Base-by-base conservation (phyloP, 768 basidiomycete genomes). In the Cystofilobasidium ferigula region DNA sequence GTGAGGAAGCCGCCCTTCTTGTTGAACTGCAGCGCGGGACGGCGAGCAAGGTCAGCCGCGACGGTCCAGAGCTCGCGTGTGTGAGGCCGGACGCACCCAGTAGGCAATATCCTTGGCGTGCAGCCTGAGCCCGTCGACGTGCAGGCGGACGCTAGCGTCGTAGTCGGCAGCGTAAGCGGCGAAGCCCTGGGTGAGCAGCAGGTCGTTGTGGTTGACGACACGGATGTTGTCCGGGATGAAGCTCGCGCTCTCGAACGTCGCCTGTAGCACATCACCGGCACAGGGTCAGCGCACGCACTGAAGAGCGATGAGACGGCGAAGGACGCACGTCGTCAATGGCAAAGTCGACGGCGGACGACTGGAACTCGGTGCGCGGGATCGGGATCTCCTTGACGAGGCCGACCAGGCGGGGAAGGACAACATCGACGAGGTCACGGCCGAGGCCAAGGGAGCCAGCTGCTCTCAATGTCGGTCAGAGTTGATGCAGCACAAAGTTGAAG, bases 211-310 rank as follows among this genome's bases (percentile, higher is more conserved):
- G 32, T 72, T 71, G 53, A 76, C 72, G 67, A 78, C 72, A 47
- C 75, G 72, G 68, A 77, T 76, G 9, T 73, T 74, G 68, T 77
- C 76, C 57, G 78, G 78, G 64, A 78, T 74, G 73, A 78, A 78
- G 3, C 74, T 75, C 2, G 72, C 75, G 6, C 77, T 75, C 68
- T 76, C 74, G 71, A 78, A 73, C 35, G 69, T 69, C 65, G 77
- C 69, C 71, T 78, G 75, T 64, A 77, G 77, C 54, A 77, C 71
- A 61, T n/a, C n/a, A n/a, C n/a, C n/a, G 76, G 73, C 45, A 76
- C 71, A 67, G 76, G 75, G 56, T 77, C 69, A 43, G 58, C 10
- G 6, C n/a, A 4, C 4, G 45, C 76, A 73, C 34, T 40, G 68
- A 60, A 67, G 51, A 53, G 16, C 57, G 4, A 45, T 14, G 14